A percentile compares a stretch with the other conserved stretches of the same genome.
These are phyloP conservation scores for Actinidia polygama DNA, from an alignment of 179 eudicot genomes.

Conservation along the genomic window DNA sequence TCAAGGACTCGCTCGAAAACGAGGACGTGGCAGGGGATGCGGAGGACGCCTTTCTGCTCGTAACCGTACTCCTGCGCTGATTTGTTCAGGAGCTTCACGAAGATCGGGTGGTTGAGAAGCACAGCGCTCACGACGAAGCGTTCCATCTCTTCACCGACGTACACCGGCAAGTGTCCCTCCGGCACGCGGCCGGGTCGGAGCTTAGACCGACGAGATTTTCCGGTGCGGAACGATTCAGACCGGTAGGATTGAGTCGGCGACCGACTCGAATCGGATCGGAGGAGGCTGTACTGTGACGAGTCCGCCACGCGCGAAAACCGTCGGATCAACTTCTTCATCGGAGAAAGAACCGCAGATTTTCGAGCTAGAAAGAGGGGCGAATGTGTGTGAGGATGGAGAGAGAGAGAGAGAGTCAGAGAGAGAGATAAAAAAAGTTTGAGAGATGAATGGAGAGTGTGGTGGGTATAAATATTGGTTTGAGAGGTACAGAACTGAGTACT, in stretches of 20 bases:
- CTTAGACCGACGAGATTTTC: constrained; percentile 2
- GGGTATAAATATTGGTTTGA: background rate
- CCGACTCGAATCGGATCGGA: constrained; percentile 36
- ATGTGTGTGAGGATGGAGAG: background rate
- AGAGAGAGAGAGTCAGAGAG: background rate
- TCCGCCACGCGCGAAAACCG: constrained; percentile 71
- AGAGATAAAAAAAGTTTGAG: too few species aligned
- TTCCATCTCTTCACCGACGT: constrained; percentile 91
- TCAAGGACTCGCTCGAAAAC: constrained; percentile 58
- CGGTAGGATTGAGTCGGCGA: constrained; percentile 18
- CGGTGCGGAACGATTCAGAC: constrained; percentile 2
- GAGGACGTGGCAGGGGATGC: constrained; percentile 74
- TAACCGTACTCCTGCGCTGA: constrained; percentile 87
- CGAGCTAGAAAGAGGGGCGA: background rate
- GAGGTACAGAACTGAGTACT: background rate
- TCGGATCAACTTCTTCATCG: constrained; percentile 73
- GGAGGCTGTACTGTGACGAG: constrained; percentile 60
- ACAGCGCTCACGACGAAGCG: constrained; percentile 71
- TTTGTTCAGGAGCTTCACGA: constrained; percentile 53
- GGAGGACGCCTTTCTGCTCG: constrained; percentile 69
- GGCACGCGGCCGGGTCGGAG: constrained; percentile 32
- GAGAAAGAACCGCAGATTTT: background rate
- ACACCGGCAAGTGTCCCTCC: constrained; percentile 81
- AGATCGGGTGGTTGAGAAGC: constrained; percentile 68
- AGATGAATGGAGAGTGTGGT: background rate